Evolutionary conservation across 2,329 filamentous ascomycete genomes (phyloP), one percentile per base, ranked within the genome.

Genomic region (Claviceps monticola): DNA sequence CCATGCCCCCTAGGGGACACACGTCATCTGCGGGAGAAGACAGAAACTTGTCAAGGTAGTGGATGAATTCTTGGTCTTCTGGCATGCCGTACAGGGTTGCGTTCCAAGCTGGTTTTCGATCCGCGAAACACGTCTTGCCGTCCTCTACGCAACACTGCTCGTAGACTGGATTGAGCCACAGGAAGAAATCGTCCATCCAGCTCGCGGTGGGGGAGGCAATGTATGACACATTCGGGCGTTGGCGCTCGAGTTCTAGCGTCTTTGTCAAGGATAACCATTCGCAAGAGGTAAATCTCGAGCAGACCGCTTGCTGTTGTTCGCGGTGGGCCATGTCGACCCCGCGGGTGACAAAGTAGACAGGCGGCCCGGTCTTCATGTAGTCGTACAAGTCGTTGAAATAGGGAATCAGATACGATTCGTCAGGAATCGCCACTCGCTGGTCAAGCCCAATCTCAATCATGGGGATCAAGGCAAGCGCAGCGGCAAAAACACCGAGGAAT

Each of bases 311-410:
- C 66, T 98, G 94, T 55, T 88, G 79, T 37, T 71, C 62, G 36
- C 88, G 78, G 55, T 86, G 70, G 0, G 91, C 94, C 16, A 83
- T 76, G 59, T 97, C 93, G 45, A 93, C 74, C 48, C 85, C 79
- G 19, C 83, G 81, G 2, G 90, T 88, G 46, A 98, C 88, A 65
- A 98, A 98, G 67, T 97, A 98, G 7, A 98, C 89, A 0, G 93
- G 93, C 48, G 93, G 91, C 0, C 93, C 94, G 16, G 83, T 83
- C 55, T 90, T 86, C 60, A 97, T 85, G 64, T 98, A 98, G 54
- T 82, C 82, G 65, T 96, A 95, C 34, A 98, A 73, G 64, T 98
- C 93, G 62, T 97, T 89, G 69, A 98, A 98, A 67, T 95, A 98
- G 9, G 86, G 81, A 56, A 98, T 95, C 49, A 98, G 74, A 64